These are phyloP conservation scores for Rhododendron mucronatum DNA, from an alignment of 148 eudicot species.

Conservation along the genomic window DNA sequence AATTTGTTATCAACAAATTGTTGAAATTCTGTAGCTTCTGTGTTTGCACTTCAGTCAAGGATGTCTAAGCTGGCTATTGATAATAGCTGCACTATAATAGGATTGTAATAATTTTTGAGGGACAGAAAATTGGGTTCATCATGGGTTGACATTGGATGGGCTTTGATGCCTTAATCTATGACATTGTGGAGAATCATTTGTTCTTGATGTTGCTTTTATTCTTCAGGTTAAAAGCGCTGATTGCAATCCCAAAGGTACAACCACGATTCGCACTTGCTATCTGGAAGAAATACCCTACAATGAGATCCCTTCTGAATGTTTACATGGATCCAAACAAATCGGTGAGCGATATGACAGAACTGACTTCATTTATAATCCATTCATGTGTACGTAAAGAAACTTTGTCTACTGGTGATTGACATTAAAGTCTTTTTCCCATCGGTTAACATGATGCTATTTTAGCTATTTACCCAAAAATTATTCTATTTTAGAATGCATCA, in stretches of 20 bases:
- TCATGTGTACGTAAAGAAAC: not conserved
- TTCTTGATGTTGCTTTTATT: not conserved
- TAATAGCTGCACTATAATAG: not conserved
- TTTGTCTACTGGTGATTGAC: not conserved
- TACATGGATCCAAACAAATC: slow-evolving; percentile 87
- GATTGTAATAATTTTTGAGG: not conserved
- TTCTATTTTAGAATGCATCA: not conserved
- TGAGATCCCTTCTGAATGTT: slow-evolving; percentile 75
- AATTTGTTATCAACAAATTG: not conserved
- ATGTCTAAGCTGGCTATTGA: not conserved
- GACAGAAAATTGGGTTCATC: not conserved
- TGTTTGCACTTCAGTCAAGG: not conserved
- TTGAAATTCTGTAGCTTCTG: not conserved
- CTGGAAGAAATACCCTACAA: slow-evolving; percentile 76
- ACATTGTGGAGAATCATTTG: not conserved
- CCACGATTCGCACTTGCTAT: slow-evolving; percentile 86
- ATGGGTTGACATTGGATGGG: not conserved
- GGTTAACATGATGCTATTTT: not conserved
- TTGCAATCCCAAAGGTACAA: slow-evolving; percentile 92
- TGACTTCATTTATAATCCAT: not conserved
- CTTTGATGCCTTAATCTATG: slow-evolving; percentile 8
- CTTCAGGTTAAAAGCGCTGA: slow-evolving; percentile 86
- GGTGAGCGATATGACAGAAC: slow-evolving; percentile 43
- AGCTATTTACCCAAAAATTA: not conserved
- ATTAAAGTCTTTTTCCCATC: not conserved